Conservation (phyloP, 2,329 filamentous ascomycete species). For the Monosporascus sp. region DNA sequence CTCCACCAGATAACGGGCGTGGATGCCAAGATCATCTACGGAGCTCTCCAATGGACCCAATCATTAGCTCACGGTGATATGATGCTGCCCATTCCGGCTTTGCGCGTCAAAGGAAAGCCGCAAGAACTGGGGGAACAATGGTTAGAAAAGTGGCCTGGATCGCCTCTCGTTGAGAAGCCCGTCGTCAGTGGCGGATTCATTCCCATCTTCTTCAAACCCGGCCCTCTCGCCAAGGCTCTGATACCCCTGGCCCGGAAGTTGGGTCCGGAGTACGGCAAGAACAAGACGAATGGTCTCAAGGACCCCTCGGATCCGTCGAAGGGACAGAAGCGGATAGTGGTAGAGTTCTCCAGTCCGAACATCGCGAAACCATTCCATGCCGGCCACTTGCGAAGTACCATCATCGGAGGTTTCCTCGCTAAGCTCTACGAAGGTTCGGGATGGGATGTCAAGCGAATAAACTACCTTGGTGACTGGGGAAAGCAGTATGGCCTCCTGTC, state of each 20-base stretch:
- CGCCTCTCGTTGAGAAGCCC: slow-evolving; percentile 68
- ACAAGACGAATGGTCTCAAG: slow-evolving; percentile 53
- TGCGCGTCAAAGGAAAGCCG: slow-evolving; percentile 71
- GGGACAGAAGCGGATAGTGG: slow-evolving; percentile 47
- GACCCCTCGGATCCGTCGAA: slow-evolving; percentile 38
- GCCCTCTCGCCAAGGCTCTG: slow-evolving; percentile 58
- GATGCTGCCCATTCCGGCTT: slow-evolving; percentile 70
- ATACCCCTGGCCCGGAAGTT: slow-evolving; percentile 64
- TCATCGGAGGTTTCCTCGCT: slow-evolving; percentile 67
- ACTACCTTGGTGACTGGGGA: slow-evolving; percentile 77
- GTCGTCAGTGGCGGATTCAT: slow-evolving; percentile 63
- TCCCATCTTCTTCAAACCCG: slow-evolving; percentile 75
- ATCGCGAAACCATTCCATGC: slow-evolving; percentile 74
- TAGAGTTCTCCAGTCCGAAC: slow-evolving; percentile 73
- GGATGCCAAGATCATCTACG: slow-evolving; percentile 65
- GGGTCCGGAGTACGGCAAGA: slow-evolving; percentile 58
- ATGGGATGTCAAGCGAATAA: slow-evolving; percentile 67
- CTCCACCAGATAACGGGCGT: slow-evolving; percentile 66
- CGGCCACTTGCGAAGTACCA: slow-evolving; percentile 69
- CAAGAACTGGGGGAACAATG: slow-evolving; percentile 57
- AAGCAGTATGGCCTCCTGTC: slow-evolving; percentile 66
- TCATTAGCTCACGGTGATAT: slow-evolving; percentile 80
- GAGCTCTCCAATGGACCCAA: slow-evolving; percentile 71
- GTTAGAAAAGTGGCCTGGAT: slow-evolving; percentile 65
- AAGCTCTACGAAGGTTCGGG: slow-evolving; percentile 65